Evolutionary conservation across 179 eudicot genomes (phyloP), one percentile per base, ranked within the genome.

Genomic region (Pouteria campechiana): DNA sequence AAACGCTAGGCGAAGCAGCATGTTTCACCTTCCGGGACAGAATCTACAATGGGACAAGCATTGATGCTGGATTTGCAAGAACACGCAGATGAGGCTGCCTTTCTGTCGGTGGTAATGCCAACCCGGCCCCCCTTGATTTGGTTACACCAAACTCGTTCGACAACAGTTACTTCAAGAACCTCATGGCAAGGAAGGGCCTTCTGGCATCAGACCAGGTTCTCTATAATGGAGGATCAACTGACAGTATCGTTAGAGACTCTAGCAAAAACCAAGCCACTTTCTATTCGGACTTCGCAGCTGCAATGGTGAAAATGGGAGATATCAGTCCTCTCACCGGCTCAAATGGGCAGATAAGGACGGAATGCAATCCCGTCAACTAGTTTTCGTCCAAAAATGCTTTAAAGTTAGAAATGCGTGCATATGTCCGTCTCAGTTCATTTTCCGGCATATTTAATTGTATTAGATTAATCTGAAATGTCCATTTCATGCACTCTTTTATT

Each of bases 271-370:
- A 18, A 24, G 32, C 24, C 9, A 36, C 41, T 7, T 76, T 76
- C 32, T 3, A 17, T 2, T 35, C 41, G 2, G 79, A 76, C 48
- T 76, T 76, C 47, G 65, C 52, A 0, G 46, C 45, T 9, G 76
- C 74, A 1, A 73, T 72, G 61, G 45, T 66, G n/a, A 74, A 49
- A 24, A 70, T 74, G 81, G 70, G 76, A 10, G 63, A 74, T 15
- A 63, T 74, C 9, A 59, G 52, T 27, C 76, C 70, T 1, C 60
- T 69, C 34, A 70, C 76, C 7, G 81, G 81, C 15, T 18, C 57
- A 4, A 57, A 43, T 39, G 82, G 78, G 4, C 63, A 67, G 50
- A 64, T 75, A 11, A 67, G 82, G 25, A 48, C 5, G 38, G 67
- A 54, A 7, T 75, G 78, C 50, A 59, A 55, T 25, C 13, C 52